These are phyloP conservation scores for Candida awuae DNA, from an alignment of 805 yeast species.

Conservation along the genomic window DNA sequence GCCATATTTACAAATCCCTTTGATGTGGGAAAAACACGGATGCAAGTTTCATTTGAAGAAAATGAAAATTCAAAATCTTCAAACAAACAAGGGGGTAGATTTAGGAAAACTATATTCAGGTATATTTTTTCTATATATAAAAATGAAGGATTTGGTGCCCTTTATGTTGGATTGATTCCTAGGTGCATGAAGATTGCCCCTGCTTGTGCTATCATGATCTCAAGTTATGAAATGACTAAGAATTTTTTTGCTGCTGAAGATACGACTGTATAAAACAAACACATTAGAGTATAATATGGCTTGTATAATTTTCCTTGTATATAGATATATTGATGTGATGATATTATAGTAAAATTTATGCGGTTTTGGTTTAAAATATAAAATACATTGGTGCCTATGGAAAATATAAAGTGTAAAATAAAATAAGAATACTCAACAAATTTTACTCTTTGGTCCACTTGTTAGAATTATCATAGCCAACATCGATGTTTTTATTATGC, in stretches of 20 bases:
- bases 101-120: conserved; percentile 52
- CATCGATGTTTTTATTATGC: background rate
- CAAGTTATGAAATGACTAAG: conserved; percentile 87
- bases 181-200: conserved; percentile 90
- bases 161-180: conserved; percentile 84
- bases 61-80: conserved; percentile 11
- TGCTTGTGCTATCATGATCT: conserved; percentile 96
- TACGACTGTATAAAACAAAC: conserved; percentile 10
- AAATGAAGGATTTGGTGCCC: conserved; percentile 71
- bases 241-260: conserved; percentile 32
- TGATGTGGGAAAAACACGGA: conserved; percentile 92
- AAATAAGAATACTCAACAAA: background rate
- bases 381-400: no score
- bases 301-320: background rate
- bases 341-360: background rate
- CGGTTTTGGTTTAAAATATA: no score
- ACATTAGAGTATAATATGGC: background rate
- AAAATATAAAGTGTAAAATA: no score
- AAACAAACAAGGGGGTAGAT: conserved; percentile 5
- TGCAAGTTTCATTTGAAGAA: conserved; percentile 54
- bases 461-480: background rate
- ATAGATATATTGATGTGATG: background rate
- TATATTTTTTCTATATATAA: conserved; percentile 55
- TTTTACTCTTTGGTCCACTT: background rate
- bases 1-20: conserved; percentile 89